Evolutionary conservation across 139 green algal genomes (phyloP).

Genomic region (Deuterostichococcus epilithicus): DNA sequence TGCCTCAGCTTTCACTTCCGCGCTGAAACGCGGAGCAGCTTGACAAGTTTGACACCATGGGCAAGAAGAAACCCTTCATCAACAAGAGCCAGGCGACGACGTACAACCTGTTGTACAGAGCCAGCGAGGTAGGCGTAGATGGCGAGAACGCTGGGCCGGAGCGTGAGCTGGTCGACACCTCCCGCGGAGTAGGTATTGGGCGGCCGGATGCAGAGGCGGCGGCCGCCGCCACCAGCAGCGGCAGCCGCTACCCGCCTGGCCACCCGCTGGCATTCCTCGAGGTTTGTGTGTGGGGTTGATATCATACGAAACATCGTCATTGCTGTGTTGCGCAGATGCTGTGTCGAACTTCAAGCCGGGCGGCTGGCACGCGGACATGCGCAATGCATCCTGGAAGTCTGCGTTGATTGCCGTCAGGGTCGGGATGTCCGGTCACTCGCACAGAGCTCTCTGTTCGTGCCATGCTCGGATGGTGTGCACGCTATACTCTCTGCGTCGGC

Average conservation of each 20-base stretch:
- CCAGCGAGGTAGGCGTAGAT: conserved; percentile 37
- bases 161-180: conserved; percentile 33
- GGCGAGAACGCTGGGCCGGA: conserved; percentile 17
- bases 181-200: conserved; percentile 29
- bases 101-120: conserved; percentile 66
- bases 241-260: conserved; percentile 17
- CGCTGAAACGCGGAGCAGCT: no score
- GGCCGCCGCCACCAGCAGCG: neutral
- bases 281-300: conserved; percentile 19
- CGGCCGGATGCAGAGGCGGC: conserved; percentile 25
- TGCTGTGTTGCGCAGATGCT: no score
- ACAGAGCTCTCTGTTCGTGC: no score
- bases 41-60: conserved; percentile 37
- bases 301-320: no score
- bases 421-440: no score
- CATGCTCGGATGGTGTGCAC: no score
- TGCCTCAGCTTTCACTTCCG: no score
- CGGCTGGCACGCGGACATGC: no score
- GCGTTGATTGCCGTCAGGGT: no score
- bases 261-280: conserved; percentile 50
- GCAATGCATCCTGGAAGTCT: no score
- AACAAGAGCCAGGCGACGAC: conserved; percentile 77
- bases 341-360: no score
- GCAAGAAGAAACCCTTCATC: conserved; percentile 68
- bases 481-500: no score